Percentiles rank a stretch among this genome's conserved stretches.
These are phyloP conservation scores for Durotheca rogersii DNA, from an alignment of 495 filamentous ascomycete species.

Conservation along the genomic window DNA sequence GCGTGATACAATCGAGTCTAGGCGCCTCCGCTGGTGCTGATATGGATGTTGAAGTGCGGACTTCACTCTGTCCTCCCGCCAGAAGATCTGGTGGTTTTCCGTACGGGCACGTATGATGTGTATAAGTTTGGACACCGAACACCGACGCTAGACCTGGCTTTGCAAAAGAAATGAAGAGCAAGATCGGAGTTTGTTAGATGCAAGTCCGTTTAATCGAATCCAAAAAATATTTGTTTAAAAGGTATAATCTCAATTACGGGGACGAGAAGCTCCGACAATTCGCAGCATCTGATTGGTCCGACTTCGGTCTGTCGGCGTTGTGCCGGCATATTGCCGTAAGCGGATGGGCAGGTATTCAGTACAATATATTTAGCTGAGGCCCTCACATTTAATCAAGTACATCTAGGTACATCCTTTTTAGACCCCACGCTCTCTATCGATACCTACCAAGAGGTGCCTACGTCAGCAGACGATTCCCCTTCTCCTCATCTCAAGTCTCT, in stretches of 20 bases:
- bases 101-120: not conserved
- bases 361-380: not conserved
- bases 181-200: not conserved
- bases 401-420: too few relatives aligned
- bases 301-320: not conserved
- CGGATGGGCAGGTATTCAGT: not conserved
- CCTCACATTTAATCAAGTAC: not conserved
- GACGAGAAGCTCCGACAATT: too few relatives aligned
- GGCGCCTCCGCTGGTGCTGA: not conserved
- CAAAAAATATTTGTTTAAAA: too few relatives aligned
- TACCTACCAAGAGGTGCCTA: too few relatives aligned
- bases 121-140: not conserved
- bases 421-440: too few relatives aligned
- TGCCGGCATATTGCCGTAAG: not conserved
- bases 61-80: not conserved
- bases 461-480: too few relatives aligned
- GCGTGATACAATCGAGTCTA: not conserved
- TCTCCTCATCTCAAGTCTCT: too few relatives aligned
- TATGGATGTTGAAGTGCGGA: not conserved
- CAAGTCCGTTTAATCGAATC: too few relatives aligned
- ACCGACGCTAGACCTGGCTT: not conserved
- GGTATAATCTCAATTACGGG: too few relatives aligned
- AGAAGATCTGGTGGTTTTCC: not conserved
- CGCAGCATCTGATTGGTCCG: not conserved
- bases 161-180: not conserved